These are phyloP conservation scores for Entoloma clypeatum DNA, from an alignment of 1,284 basidiomycete genomes.

Conservation along the genomic window DNA sequence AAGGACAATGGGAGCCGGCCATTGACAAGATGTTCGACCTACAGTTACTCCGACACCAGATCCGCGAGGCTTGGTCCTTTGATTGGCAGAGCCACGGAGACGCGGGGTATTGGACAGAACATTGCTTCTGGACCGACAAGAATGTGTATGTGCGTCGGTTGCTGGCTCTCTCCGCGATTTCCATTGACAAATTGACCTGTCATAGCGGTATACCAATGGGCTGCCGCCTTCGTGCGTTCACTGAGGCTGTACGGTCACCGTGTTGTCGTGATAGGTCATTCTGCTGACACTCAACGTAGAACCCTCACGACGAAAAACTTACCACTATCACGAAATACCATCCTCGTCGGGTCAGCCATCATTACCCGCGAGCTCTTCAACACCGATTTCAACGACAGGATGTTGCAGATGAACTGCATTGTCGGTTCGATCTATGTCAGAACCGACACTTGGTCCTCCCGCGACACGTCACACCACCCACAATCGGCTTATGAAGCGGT, in stretches of 20 bases:
- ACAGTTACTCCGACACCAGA: slow-evolving; percentile 22
- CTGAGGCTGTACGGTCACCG: slow-evolving; percentile 33
- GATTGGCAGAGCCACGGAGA: slow-evolving; percentile 52
- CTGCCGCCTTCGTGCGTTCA: slow-evolving; percentile 31
- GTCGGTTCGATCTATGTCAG: slow-evolving; percentile 32
- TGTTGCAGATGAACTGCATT: slow-evolving; percentile 33
- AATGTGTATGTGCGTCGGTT: slow-evolving; percentile 37
- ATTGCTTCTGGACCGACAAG: slow-evolving; percentile 28
- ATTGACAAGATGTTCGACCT: slow-evolving; percentile 36
- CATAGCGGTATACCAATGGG: slow-evolving; percentile 41
- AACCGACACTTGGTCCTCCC: slow-evolving; percentile 36
- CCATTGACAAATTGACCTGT: not conserved
- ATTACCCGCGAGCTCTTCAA: slow-evolving; percentile 34
- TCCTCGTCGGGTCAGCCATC: slow-evolving; percentile 40
- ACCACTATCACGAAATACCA: slow-evolving; percentile 21
- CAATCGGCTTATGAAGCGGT: slow-evolving; percentile 33
- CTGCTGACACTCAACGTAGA: slow-evolving; percentile 25
- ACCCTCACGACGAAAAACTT: slow-evolving; percentile 30
- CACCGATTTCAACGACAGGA: slow-evolving; percentile 31
- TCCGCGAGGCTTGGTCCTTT: slow-evolving; percentile 51
- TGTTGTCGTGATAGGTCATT: slow-evolving; percentile 42
- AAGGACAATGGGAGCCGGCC: slow-evolving; percentile 48
- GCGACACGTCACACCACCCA: slow-evolving; percentile 33
- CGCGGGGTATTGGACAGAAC: slow-evolving; percentile 41
- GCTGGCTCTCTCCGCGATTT: slow-evolving; percentile 1